Evolutionary conservation across 192 early-diverging fungal species (phyloP), one percentile per base, ranked within the genome.

Genomic region (Lunasporangiospora selenospora): DNA sequence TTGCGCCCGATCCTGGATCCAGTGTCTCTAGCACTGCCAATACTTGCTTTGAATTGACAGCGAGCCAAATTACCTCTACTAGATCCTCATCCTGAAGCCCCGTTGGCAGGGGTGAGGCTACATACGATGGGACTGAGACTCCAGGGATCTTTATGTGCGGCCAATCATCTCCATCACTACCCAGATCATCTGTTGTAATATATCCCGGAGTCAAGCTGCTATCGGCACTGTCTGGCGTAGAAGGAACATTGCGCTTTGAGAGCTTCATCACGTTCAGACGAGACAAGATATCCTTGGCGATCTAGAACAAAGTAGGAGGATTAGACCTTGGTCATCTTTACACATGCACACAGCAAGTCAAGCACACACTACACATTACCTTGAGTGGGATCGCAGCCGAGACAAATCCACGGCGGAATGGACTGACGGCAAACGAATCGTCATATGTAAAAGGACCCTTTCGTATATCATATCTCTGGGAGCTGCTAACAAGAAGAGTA

Each of bases 151-250:
- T 6, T 23, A 55, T 75, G 53, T 83, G 81, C 23, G 62, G 38
- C 42, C 75, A 81, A 55, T 85, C 83, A 43, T 85, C 83, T 26
- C 82, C 82, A 31, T 78, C 70, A 30, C 61, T 77, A 6, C 78
- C 75, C 42, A 79, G 63, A 34, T 83, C 81, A 37, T 83, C 83
- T 41, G 65, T 77, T 51, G 83, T 85, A 9, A 76, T 67, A 36
- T 80, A 81, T 8, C 83, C 83, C 2, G 77, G 66, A 7, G 79
- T 83, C 46, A 76, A 44, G 8, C 48, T 62, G 42, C 76, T 75
- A 32, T 12, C 49, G 49, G 65, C 44, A 49, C 33, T 32, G 34
- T 47, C 34, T 33, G 47, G 76, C 7, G 41, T 49, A 39, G 46
- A 27, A 16, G n/a, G 18, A 24, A 37, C 53, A 47, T 32, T 55